A percentile compares a stretch with the other conserved stretches of the same genome.
Evolutionary conservation across 2,329 filamentous ascomycete genomes (phyloP).

Genomic region (Fusarium siculi): DNA sequence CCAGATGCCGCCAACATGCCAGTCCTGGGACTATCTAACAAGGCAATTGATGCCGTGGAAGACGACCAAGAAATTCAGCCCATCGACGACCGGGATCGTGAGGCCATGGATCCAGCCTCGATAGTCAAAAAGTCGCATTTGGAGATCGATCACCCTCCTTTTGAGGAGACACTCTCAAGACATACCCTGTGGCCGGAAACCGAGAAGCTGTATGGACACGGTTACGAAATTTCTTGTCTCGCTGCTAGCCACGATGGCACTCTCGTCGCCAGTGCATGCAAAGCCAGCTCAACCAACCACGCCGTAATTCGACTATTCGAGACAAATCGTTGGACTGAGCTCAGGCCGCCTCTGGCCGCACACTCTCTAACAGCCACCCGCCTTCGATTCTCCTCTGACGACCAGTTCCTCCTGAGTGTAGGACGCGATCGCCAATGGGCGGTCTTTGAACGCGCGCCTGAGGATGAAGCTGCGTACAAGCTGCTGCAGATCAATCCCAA

Average conservation of each 20-base stretch:
- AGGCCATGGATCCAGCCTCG: slow-evolving; percentile 65
- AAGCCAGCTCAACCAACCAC: slow-evolving; percentile 91
- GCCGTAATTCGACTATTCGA: slow-evolving; percentile 94
- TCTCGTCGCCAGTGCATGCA: slow-evolving; percentile 90
- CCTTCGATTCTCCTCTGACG: slow-evolving; percentile 81
- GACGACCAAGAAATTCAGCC: slow-evolving; percentile 59
- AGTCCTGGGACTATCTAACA: slow-evolving; percentile 94
- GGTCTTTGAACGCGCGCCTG: slow-evolving; percentile 71
- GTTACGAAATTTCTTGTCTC: slow-evolving; percentile 93
- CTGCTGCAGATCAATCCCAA: slow-evolving; percentile 77
- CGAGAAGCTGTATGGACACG: slow-evolving; percentile 97
- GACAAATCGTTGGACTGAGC: slow-evolving; percentile 86
- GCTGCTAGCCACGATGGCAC: slow-evolving; percentile 79
- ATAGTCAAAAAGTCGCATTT: slow-evolving; percentile 70
- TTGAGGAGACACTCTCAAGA: slow-evolving; percentile 89
- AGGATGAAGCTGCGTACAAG: slow-evolving; percentile 59
- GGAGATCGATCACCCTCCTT: slow-evolving; percentile 77
- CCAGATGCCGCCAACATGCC: slow-evolving; percentile 95
- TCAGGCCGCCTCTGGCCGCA: slow-evolving; percentile 82
- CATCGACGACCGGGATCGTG: slow-evolving; percentile 61
- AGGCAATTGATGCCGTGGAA: slow-evolving; percentile 75
- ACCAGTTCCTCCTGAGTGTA: slow-evolving; percentile 82
- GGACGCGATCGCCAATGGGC: slow-evolving; percentile 93
- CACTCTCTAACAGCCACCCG: slow-evolving; percentile 89
- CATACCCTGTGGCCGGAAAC: slow-evolving; percentile 95